Conservation (phyloP, 257 asterid genomes). For the Gentiana macrophylla region DNA sequence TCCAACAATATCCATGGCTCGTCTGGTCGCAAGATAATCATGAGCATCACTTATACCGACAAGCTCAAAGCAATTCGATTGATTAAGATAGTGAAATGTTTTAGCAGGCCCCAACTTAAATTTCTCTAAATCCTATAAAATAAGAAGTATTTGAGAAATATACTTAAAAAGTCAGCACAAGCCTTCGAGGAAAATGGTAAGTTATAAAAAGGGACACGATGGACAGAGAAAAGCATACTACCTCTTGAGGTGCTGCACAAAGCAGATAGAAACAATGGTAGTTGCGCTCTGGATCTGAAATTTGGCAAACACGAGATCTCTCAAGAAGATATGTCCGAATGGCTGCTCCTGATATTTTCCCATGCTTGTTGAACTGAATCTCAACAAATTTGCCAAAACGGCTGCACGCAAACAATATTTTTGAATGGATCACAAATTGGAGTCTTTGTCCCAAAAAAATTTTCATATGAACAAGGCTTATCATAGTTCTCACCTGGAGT, state of each 20-base stretch:
- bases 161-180: slow-evolving; percentile 5
- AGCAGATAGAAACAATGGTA: slow-evolving; percentile 94
- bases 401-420: slow-evolving; percentile 36
- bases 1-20: slow-evolving; percentile 98
- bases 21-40: slow-evolving; percentile 90
- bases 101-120: slow-evolving; percentile 74
- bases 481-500: slow-evolving; percentile 60
- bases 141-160: slow-evolving; percentile 17
- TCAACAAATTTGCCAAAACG: slow-evolving; percentile 98
- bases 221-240: slow-evolving; percentile 15
- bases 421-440: not conserved
- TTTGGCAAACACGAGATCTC: slow-evolving; percentile 97
- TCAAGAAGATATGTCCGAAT: slow-evolving; percentile 95
- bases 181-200: slow-evolving; percentile 1
- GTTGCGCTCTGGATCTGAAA: slow-evolving; percentile 95
- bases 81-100: slow-evolving; percentile 84
- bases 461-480: not conserved
- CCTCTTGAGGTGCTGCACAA: slow-evolving; percentile 97
- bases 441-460: slow-evolving; percentile 1
- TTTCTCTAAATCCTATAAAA: slow-evolving; percentile 71
- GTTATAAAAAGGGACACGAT: slow-evolving; percentile 12
- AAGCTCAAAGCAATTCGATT: slow-evolving; percentile 77
- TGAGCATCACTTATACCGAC: slow-evolving; percentile 85
- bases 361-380: slow-evolving; percentile 85
- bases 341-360: slow-evolving; percentile 98